These are phyloP conservation scores for Candida arabinofermentans DNA, from an alignment of 805 yeast species.

Conservation along the genomic window DNA sequence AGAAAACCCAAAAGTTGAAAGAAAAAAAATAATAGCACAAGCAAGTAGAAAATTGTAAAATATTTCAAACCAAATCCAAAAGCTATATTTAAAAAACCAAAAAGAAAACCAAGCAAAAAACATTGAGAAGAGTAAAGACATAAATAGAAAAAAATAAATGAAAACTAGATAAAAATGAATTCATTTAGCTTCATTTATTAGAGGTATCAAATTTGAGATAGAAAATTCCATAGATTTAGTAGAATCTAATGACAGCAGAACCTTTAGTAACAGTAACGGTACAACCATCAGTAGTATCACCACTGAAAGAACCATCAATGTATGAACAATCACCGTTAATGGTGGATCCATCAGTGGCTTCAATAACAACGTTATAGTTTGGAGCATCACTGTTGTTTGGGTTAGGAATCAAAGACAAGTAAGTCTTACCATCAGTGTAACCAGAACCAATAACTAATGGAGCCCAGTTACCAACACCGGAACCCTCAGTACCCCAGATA, in stretches of 20 bases:
- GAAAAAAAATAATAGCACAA: background rate
- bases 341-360: slow-evolving; percentile 33
- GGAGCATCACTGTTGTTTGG: slow-evolving; percentile 75
- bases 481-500: slow-evolving; percentile 80
- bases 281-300: slow-evolving; percentile 71
- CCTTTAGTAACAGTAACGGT: slow-evolving; percentile 49
- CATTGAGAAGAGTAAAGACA: background rate
- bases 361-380: slow-evolving; percentile 48
- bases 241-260: slow-evolving; percentile 33
- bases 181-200: background rate
- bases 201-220: background rate
- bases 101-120: background rate
- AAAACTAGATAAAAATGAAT: background rate
- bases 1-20: background rate
- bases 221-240: slow-evolving; percentile 3
- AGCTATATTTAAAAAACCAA: background rate
- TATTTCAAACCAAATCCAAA: too few species aligned
- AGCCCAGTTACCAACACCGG: slow-evolving; percentile 96
- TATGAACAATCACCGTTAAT: slow-evolving; percentile 40
- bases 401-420: slow-evolving; percentile 90
- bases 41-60: too few species aligned
- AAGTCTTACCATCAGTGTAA: slow-evolving; percentile 63
- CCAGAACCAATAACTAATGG: slow-evolving; percentile 96
- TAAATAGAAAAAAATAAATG: background rate
- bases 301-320: slow-evolving; percentile 42